These are phyloP conservation scores for Coniochaeta hoffmannii DNA, from an alignment of 2,329 filamentous ascomycete genomes.

Conservation along the genomic window DNA sequence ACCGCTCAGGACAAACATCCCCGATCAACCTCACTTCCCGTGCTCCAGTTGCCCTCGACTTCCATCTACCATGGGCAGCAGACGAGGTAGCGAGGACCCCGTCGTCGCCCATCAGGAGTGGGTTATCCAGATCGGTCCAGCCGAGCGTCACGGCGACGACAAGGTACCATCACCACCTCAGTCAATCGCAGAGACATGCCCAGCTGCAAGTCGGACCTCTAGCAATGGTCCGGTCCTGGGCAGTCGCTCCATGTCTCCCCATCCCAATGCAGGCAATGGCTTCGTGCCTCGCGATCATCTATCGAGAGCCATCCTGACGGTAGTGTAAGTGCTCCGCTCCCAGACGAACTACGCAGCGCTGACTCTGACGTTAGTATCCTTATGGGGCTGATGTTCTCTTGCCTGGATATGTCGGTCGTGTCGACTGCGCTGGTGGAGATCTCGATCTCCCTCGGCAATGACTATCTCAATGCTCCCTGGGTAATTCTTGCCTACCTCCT, in stretches of 20 bases:
- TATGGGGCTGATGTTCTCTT: slow-evolving; percentile 47
- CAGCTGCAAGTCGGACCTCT: neutral
- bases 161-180: neutral
- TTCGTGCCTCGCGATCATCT: neutral
- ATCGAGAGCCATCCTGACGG: neutral
- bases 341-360: neutral
- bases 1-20: neutral
- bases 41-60: neutral
- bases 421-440: slow-evolving; percentile 52
- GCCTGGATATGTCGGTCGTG: slow-evolving; percentile 50
- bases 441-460: slow-evolving; percentile 42
- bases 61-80: neutral
- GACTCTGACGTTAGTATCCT: slow-evolving; percentile 33
- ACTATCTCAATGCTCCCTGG: slow-evolving; percentile 42
- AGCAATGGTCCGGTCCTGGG: neutral
- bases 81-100: neutral
- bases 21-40: neutral
- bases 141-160: neutral
- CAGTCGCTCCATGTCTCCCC: neutral
- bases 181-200: neutral
- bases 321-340: neutral
- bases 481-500: slow-evolving; percentile 48
- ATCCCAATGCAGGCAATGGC: neutral
- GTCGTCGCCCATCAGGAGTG: neutral
- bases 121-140: neutral